Evolutionary conservation across 2,329 filamentous ascomycete species (phyloP).

Genomic region (Stagonosporopsis chrysanthemi): DNA sequence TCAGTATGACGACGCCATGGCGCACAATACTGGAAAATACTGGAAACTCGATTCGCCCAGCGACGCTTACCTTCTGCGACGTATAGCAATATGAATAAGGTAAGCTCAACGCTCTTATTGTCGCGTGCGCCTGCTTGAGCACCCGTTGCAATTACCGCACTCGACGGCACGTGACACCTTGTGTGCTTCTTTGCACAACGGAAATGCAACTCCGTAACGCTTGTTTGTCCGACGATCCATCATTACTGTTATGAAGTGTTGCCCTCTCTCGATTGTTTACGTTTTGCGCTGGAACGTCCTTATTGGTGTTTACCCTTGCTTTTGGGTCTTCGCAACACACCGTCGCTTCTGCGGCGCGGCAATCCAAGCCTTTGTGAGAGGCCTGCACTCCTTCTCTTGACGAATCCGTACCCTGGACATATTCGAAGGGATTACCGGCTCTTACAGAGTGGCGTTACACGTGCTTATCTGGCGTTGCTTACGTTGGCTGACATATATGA

Average conservation of each 20-base stretch:
- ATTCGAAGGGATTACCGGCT: neutral
- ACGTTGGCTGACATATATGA: neutral
- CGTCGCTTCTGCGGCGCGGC: neutral
- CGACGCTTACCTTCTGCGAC: neutral
- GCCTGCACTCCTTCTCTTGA: neutral
- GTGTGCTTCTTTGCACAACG: neutral
- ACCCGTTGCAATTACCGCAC: neutral
- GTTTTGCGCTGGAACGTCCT: neutral
- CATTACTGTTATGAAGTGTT: neutral
- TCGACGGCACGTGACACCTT: neutral
- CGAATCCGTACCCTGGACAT: neutral
- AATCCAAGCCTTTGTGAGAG: neutral
- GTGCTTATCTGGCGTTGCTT: neutral
- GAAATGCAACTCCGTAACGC: neutral
- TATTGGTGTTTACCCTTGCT: too few species aligned
- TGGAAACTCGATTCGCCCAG: neutral
- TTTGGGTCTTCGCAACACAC: too few species aligned
- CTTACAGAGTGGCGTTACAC: neutral
- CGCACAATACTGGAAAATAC: conserved; percentile 9
- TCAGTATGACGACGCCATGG: conserved; percentile 32
- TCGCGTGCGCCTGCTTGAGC: too few species aligned
- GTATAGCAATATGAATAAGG: neutral
- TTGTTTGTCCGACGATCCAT: neutral
- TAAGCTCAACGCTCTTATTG: neutral
- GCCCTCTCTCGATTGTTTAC: neutral